Evolutionary conservation across 441 rosid species (phyloP).

Genomic region (Pelargonium myrrhifolium): DNA sequence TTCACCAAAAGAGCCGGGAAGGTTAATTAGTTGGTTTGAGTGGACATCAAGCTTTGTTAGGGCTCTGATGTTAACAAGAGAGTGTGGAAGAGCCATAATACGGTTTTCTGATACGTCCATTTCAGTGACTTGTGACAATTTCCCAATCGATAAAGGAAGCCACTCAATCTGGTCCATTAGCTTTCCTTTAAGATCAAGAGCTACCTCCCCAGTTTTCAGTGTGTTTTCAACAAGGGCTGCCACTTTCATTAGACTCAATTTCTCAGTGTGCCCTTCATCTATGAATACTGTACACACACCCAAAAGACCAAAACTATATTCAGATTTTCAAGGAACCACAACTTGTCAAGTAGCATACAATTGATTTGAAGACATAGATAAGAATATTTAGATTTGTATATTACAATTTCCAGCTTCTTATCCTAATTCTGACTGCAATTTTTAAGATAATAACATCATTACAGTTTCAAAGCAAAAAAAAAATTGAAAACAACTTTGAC

Average conservation of each 20-base stretch:
- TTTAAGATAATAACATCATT: too few relatives aligned
- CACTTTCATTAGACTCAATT: conserved; percentile 46
- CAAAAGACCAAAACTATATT: background rate
- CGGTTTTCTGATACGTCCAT: conserved; percentile 51
- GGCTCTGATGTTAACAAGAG: conserved; percentile 36
- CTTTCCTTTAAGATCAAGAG: conserved; percentile 55
- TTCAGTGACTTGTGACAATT: conserved; percentile 35
- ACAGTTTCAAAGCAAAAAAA: too few relatives aligned
- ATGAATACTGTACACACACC: conserved; percentile 13
- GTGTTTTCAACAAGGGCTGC: conserved; percentile 50
- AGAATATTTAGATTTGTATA: too few relatives aligned
- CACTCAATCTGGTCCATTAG: conserved; percentile 56
- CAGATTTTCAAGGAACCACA: conserved; percentile 1
- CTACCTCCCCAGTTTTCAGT: conserved; percentile 33
- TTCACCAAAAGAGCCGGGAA: conserved; percentile 51
- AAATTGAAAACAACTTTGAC: too few relatives aligned
- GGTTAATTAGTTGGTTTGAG: conserved; percentile 59
- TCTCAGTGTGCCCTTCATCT: conserved; percentile 35
- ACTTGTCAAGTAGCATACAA: background rate
- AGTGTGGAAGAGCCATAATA: conserved; percentile 52
- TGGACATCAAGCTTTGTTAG: conserved; percentile 44
- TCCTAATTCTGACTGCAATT: too few relatives aligned
- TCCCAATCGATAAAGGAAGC: conserved; percentile 61
- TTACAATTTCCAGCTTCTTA: too few relatives aligned
- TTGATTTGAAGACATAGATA: too few relatives aligned